Evolutionary conservation across 1,139 yeast species (phyloP), one percentile per base, ranked within the genome.

Genomic region (Zygosaccharomyces pseudobailii): DNA sequence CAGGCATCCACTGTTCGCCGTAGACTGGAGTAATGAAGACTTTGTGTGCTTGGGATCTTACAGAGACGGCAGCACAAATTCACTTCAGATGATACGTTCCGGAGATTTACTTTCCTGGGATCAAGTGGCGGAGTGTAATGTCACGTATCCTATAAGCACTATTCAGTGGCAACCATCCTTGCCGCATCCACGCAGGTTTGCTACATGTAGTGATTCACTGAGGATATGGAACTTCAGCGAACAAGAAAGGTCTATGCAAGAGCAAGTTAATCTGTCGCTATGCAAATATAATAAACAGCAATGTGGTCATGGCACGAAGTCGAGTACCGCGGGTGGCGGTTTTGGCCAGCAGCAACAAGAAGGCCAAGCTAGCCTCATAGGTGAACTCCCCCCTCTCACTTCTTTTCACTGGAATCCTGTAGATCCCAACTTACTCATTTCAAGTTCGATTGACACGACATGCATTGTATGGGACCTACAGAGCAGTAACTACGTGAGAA

Each of bases 381-480:
- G 67, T 17, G 63, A 59, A 17, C 71, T 79, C 45, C 92, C 95
- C 0, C 96, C 96, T 2, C 78, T 92, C 43, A 90, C 97, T 0
- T 84, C 95, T 4, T 88, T 92, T 62, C 97, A 92, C 67, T 92
- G 98, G 97, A 89, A 87, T 69, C 70, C 74, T 41, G 72, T 76
- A 3, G 92, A 87, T 58, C 79, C 88, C 6, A 78, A 79, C 47
- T 69, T 83, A 35, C 76, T 89, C 22, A 86, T 92, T 39, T 88
- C 97, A 1, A 81, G 94, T 51, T 83, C 94, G 25, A 88, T 92
- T 8, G 98, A 92, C 67, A 92, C 98, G 0, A 92, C 98, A 0
- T 92, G 98, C 68, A 90, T 97, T 0, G 83, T 89, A 3, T 92
- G 98, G 97, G 97, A 92, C 67, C 67, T 72, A 42, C 74, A 80